Percentiles rank a stretch among this genome's conserved stretches.
These are phyloP conservation scores for Candida pseudocylindracea DNA, from an alignment of 1,139 yeast genomes.

Conservation along the genomic window DNA sequence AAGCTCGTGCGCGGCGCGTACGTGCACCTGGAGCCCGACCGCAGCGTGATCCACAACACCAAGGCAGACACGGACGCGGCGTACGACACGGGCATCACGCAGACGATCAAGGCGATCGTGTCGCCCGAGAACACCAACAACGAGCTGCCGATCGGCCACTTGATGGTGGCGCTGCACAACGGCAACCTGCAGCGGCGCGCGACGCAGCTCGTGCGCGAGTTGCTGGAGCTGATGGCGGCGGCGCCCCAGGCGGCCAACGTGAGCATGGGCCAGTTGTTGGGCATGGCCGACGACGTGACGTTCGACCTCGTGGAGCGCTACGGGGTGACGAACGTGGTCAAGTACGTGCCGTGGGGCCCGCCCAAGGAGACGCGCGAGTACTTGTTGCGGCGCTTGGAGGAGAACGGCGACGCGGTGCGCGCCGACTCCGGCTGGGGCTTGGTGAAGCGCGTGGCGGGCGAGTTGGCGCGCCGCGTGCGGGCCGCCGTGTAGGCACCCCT, in stretches of 20 bases:
- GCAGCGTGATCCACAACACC: conserved; percentile 50
- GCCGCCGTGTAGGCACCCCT: too few relatives aligned
- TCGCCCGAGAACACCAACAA: conserved; percentile 13
- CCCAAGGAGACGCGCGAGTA: conserved; percentile 87
- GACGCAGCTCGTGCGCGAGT: conserved; percentile 42
- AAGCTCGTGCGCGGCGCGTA: conserved; percentile 97
- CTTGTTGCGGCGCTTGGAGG: conserved; percentile 76
- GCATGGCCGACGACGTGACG: conserved; percentile 89
- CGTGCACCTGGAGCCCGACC: conserved; percentile 67
- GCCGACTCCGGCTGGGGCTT: conserved; percentile 69
- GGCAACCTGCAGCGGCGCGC: conserved; percentile 22
- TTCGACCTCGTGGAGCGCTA: conserved; percentile 43
- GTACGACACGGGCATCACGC: conserved; percentile 50
- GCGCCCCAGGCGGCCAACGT: conserved; percentile 34
- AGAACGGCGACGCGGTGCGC: conserved; percentile 91
- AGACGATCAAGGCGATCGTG: conserved; percentile 39
- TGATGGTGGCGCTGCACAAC: conserved; percentile 88
- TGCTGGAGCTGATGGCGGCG: conserved; percentile 5
- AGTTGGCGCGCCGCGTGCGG: background rate
- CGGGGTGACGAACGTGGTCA: conserved; percentile 57
- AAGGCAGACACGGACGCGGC: conserved; percentile 59
- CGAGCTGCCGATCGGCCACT: conserved; percentile 46
- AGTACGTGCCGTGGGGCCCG: conserved; percentile 98
- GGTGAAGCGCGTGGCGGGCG: conserved; percentile 25
- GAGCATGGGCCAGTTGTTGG: conserved; percentile 76